A percentile compares a stretch with the other conserved stretches of the same genome.
Evolutionary conservation across 1,284 basidiomycete species (phyloP).

Genomic region (Trichosporon faecale): DNA sequence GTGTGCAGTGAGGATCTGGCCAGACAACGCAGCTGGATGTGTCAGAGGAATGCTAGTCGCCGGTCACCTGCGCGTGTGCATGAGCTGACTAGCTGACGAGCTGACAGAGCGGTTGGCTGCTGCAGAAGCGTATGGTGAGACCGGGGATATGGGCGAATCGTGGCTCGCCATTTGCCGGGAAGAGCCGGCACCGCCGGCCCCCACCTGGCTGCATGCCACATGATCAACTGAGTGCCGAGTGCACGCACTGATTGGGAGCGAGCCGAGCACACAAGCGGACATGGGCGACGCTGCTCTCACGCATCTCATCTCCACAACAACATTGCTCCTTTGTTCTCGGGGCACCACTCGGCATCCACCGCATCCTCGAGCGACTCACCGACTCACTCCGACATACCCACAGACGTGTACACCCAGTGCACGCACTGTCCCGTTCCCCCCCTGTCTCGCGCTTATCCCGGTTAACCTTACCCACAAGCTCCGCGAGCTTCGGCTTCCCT

Average conservation of each 20-base stretch:
- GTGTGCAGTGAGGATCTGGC: not conserved
- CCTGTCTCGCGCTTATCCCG: not conserved
- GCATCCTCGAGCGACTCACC: not conserved
- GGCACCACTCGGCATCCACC: constrained; percentile 8
- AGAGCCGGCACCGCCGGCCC: not conserved
- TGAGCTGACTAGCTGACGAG: too few species aligned
- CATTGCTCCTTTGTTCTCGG: not conserved
- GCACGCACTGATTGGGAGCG: not conserved
- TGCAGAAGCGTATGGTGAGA: too few species aligned
- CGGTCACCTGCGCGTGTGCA: too few species aligned
- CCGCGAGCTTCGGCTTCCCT: not conserved
- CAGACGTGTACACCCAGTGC: too few species aligned
- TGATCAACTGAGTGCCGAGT: not conserved
- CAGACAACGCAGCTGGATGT: not conserved
- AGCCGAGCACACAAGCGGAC: not conserved
- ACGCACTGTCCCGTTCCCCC: not conserved
- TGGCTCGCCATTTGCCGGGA: constrained; percentile 1
- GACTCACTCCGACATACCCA: not conserved
- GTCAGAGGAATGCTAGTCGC: not conserved
- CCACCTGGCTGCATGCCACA: not conserved
- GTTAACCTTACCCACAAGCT: constrained; percentile 7
- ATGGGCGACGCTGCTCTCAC: not conserved
- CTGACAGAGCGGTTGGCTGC: too few species aligned
- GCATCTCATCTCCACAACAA: too few species aligned
- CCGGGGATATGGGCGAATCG: not conserved